phyloP scores from a whole-genome alignment of 495 filamentous ascomycete species.

The Staphylotrichum tortipilum region DNA sequence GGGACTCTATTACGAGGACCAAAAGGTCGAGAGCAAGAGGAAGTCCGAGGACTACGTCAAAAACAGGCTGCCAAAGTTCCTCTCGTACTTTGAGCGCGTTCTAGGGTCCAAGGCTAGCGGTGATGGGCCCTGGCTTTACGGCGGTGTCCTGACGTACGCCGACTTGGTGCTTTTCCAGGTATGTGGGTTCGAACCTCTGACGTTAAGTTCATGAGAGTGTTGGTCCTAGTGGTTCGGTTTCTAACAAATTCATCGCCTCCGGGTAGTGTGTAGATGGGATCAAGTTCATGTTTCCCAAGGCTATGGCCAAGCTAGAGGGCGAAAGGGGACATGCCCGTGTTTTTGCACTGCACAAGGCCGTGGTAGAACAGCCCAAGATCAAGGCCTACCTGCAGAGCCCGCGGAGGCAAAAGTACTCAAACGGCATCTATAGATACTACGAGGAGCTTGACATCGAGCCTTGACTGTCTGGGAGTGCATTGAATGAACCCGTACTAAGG shows the following conservation, averaged over 20 bases:
- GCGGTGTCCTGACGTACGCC: constrained; percentile 50
- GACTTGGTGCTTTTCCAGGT: constrained; percentile 64
- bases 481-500: too few relatives aligned
- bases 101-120: constrained; percentile 46
- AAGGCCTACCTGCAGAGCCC: constrained; percentile 54
- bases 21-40: constrained; percentile 50
- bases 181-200: too few relatives aligned
- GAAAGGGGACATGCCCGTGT: constrained; percentile 43
- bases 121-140: constrained; percentile 51
- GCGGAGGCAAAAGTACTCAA: constrained; percentile 43
- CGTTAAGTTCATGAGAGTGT: too few relatives aligned
- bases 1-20: constrained; percentile 55
- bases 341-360: constrained; percentile 46
- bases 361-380: constrained; percentile 46
- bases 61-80: constrained; percentile 55
- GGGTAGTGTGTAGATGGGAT: constrained; percentile 39
- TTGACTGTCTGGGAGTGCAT: neutral
- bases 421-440: constrained; percentile 55
- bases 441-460: constrained; percentile 46
- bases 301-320: constrained; percentile 36
- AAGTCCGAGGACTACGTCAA: constrained; percentile 44
- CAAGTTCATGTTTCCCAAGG: constrained; percentile 56
- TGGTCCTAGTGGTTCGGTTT: too few relatives aligned
- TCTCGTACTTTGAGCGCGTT: constrained; percentile 56
- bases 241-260: too few relatives aligned